A percentile compares a stretch with the other conserved stretches of the same genome.
Conservation (phyloP, 176 grass and related monocot genomes). For the Puya raimondii region DNA sequence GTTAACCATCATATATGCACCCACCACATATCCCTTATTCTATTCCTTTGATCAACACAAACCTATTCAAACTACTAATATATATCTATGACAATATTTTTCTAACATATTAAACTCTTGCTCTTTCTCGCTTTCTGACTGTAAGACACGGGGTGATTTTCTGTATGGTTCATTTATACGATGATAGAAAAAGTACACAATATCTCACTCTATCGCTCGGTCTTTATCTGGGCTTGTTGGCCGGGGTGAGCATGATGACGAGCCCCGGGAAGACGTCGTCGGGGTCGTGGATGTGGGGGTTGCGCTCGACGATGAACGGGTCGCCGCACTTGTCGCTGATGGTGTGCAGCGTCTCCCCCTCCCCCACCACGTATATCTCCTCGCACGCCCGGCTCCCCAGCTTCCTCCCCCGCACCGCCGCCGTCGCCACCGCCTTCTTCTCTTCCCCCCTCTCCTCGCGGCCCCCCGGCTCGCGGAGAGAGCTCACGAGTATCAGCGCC, state of each 20-base stretch:
- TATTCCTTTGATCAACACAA: too few relatives aligned
- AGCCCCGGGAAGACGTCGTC: conserved; percentile 31
- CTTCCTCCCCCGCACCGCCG: conserved; percentile 5
- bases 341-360: conserved; percentile 22
- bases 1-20: too few relatives aligned
- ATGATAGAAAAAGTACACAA: too few relatives aligned
- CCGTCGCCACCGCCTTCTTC: neutral
- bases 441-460: neutral
- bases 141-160: too few relatives aligned
- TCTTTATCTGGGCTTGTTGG: neutral
- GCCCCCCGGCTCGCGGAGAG: conserved; percentile 2
- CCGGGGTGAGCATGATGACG: conserved; percentile 22
- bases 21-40: too few relatives aligned
- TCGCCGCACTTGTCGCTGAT: conserved; percentile 32
- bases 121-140: neutral
- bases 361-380: conserved; percentile 22
- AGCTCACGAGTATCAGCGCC: conserved; percentile 19
- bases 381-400: conserved; percentile 18
- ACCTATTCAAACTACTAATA: too few relatives aligned
- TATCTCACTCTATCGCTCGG: neutral
- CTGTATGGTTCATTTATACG: too few relatives aligned
- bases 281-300: conserved; percentile 26
- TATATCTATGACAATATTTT: too few relatives aligned
- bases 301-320: conserved; percentile 22
- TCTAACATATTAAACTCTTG: too few relatives aligned